phyloP scores from a whole-genome alignment of 306 rosid species.

The Sphenostylis stenocarpa region DNA sequence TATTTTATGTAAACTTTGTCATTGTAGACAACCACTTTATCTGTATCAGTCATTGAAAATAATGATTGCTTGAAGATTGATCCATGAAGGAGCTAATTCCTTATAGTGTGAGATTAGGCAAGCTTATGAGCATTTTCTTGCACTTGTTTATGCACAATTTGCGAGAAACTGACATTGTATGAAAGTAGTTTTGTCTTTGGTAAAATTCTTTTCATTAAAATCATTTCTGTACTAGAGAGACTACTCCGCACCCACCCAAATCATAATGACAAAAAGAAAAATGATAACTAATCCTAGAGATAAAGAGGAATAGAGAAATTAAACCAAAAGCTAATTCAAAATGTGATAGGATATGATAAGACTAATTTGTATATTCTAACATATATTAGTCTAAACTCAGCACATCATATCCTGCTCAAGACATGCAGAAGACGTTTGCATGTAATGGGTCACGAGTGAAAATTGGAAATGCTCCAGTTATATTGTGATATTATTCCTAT shows the following conservation, averaged over 20 bases:
- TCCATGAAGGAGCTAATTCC: slow-evolving; percentile 8
- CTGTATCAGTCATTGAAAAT: not conserved
- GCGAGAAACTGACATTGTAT: not conserved
- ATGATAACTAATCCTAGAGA: not conserved
- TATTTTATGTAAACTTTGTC: slow-evolving; percentile 10
- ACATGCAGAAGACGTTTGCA: not conserved
- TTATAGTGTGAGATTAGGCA: not conserved
- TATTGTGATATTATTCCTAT: not conserved
- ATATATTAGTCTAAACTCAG: not conserved
- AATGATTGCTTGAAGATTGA: not conserved
- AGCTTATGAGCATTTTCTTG: not conserved
- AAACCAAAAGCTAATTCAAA: not conserved
- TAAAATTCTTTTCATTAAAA: slow-evolving; percentile 9
- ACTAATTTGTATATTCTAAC: not conserved
- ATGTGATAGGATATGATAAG: not conserved
- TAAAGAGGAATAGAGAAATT: not conserved
- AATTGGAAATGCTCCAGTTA: not conserved
- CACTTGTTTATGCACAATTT: slow-evolving; percentile 4
- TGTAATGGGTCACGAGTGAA: not conserved
- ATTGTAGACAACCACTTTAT: not conserved
- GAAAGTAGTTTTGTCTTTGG: slow-evolving; percentile 16
- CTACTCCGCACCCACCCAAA: not conserved
- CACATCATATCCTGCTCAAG: not conserved
- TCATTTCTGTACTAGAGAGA: not conserved
- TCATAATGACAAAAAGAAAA: too few species aligned